Evolutionary conservation across 805 yeast genomes (phyloP).

Genomic region (Sugiyamaella valdiviana): DNA sequence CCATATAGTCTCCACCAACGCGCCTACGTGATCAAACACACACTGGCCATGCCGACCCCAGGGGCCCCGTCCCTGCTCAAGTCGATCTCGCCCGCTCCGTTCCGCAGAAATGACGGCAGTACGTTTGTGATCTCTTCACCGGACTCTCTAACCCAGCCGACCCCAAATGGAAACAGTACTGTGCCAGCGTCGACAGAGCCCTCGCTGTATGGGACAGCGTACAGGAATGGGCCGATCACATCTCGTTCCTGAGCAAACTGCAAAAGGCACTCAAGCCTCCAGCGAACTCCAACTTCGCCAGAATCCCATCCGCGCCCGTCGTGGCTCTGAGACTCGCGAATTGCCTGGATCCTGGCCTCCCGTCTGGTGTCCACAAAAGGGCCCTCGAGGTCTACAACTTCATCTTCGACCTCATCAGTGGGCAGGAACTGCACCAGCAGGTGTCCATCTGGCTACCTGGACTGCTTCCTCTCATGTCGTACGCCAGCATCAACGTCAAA

Average conservation of each 20-base stretch:
- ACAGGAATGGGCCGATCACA: constrained; percentile 97
- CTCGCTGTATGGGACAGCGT: constrained; percentile 70
- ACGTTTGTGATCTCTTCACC: constrained; percentile 4
- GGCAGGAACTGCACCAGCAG: constrained; percentile 46
- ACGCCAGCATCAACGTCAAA: constrained; percentile 83
- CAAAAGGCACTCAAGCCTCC: constrained; percentile 59
- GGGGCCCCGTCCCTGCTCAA: constrained; percentile 15
- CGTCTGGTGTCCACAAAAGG: constrained; percentile 94
- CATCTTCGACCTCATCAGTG: constrained; percentile 60
- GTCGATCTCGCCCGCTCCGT: constrained; percentile 20
- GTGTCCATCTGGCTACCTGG: constrained; percentile 88
- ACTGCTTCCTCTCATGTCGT: constrained; percentile 78
- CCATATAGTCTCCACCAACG: no score
- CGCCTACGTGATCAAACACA: no score
- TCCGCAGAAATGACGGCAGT: constrained; percentile 12
- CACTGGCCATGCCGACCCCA: constrained; percentile 2
- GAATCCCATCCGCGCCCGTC: constrained; percentile 54
- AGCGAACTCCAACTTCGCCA: constrained; percentile 29
- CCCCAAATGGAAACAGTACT: constrained; percentile 64
- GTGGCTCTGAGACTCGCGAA: constrained; percentile 69
- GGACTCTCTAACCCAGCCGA: constrained; percentile 18
- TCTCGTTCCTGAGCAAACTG: constrained; percentile 75
- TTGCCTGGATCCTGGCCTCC: constrained; percentile 74
- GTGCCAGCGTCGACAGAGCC: constrained; percentile 64
- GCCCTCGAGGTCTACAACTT: constrained; percentile 69